These are phyloP conservation scores for Penicillium egyptiacum DNA, from an alignment of 495 filamentous ascomycete genomes.

Conservation along the genomic window DNA sequence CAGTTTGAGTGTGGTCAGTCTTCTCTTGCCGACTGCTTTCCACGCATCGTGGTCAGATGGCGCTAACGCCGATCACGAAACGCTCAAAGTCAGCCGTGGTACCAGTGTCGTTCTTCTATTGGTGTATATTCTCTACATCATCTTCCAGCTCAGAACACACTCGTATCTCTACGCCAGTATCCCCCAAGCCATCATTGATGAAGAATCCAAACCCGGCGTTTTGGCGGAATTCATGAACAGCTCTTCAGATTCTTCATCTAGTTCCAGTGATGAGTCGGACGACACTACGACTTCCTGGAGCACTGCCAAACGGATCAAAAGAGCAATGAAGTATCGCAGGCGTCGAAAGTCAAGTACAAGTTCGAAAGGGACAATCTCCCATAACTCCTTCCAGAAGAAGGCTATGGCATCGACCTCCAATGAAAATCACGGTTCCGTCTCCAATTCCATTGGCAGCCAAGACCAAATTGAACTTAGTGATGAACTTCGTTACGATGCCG, in stretches of 20 bases:
- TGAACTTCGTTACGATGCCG: conserved; percentile 37
- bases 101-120: conserved; percentile 86
- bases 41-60: conserved; percentile 76
- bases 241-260: conserved; percentile 61
- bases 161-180: conserved; percentile 89
- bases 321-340: conserved; percentile 64
- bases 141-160: conserved; percentile 92
- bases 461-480: conserved; percentile 36
- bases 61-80: conserved; percentile 61
- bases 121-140: conserved; percentile 79
- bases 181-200: conserved; percentile 84
- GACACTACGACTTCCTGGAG: conserved; percentile 67
- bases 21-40: conserved; percentile 85
- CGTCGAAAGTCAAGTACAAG: conserved; percentile 73
- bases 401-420: conserved; percentile 26
- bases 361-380: conserved; percentile 59
- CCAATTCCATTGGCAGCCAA: conserved; percentile 34
- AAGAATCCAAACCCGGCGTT: conserved; percentile 81
- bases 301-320: conserved; percentile 70
- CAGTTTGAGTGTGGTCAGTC: conserved; percentile 83
- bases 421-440: conserved; percentile 27
- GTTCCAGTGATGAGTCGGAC: conserved; percentile 65
- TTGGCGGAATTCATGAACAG: conserved; percentile 76
- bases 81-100: conserved; percentile 81
- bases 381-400: conserved; percentile 28